Percentiles rank a stretch among this genome's conserved stretches.
Conservation (phyloP, 805 yeast species). For the Candida piceae region DNA sequence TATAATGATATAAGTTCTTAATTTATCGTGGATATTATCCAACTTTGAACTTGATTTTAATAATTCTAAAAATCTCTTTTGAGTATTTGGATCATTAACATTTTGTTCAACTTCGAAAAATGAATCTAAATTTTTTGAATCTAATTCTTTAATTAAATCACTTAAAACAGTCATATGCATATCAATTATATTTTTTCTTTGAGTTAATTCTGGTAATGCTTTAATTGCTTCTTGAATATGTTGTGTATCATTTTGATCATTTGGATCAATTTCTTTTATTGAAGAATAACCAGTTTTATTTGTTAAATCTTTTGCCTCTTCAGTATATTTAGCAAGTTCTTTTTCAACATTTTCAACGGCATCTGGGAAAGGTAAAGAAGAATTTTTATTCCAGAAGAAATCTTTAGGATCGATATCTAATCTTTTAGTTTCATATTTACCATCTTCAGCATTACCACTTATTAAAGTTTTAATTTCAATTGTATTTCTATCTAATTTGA, state of each 20-base stretch:
- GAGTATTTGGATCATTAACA: conserved; percentile 54
- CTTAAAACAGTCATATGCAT: conserved; percentile 96
- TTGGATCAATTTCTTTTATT: conserved; percentile 69
- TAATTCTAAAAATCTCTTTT: conserved; percentile 55
- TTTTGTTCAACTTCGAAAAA: conserved; percentile 93
- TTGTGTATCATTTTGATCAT: conserved; percentile 48
- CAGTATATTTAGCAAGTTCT: conserved; percentile 75
- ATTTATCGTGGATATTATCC: conserved; percentile 60
- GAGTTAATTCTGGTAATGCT: conserved; percentile 86
- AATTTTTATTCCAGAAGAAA: conserved; percentile 83
- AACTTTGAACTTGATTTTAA: conserved; percentile 51
- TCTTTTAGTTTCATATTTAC: conserved; percentile 41
- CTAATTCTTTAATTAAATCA: conserved; percentile 72
- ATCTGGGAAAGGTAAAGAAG: conserved; percentile 92
- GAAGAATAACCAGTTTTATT: conserved; percentile 67
- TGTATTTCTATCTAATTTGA: conserved; percentile 76
- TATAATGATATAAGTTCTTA: conserved; percentile 83
- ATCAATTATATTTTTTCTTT: conserved; percentile 82
- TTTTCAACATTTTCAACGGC: conserved; percentile 96
- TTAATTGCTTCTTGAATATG: conserved; percentile 84
- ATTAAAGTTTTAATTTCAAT: conserved; percentile 47
- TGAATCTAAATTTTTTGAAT: conserved; percentile 81
- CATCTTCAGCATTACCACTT: conserved; percentile 13
- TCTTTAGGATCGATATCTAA: conserved; percentile 92
- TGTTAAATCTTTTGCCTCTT: conserved; percentile 84